phyloP scores from a whole-genome alignment of 2,329 filamentous ascomycete genomes.

The Xylaria sp. region DNA sequence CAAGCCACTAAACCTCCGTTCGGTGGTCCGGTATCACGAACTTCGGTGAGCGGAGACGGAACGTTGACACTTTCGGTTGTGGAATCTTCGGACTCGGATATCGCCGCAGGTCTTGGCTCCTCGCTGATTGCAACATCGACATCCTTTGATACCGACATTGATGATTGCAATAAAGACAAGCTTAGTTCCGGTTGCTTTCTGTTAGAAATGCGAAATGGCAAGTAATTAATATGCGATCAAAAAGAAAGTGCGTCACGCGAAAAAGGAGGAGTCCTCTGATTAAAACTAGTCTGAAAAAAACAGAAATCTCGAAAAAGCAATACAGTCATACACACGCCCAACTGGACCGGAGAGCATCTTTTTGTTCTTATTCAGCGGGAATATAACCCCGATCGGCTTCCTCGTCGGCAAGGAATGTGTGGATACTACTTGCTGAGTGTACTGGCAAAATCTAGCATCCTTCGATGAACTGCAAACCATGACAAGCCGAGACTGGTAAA shows the following conservation, averaged over 20 bases:
- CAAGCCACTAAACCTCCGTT: slow-evolving; percentile 44
- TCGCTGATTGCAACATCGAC: background rate
- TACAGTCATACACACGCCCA: slow-evolving; percentile 5
- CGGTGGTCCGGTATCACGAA: slow-evolving; percentile 32
- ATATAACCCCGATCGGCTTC: slow-evolving; percentile 35
- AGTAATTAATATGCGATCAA: background rate
- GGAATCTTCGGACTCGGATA: slow-evolving; percentile 17
- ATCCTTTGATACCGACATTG: slow-evolving; percentile 16
- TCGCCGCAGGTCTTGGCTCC: slow-evolving; percentile 5
- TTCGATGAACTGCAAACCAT: background rate
- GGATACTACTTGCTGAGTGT: slow-evolving; percentile 31
- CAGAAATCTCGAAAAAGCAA: background rate
- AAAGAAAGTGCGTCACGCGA: background rate
- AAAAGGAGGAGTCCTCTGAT: background rate
- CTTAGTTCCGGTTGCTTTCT: slow-evolving; percentile 1
- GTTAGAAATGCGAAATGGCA: background rate
- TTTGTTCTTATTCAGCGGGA: slow-evolving; percentile 11
- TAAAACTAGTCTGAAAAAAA: background rate
- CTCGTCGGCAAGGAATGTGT: slow-evolving; percentile 18
- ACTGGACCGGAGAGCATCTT: background rate
- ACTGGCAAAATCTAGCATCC: slow-evolving; percentile 6
- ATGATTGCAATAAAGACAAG: background rate
- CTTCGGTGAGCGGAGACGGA: slow-evolving; percentile 7
- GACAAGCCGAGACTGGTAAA: too few relatives aligned
- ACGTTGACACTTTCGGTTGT: slow-evolving; percentile 1